Conservation (phyloP, 805 yeast species). For the Kodamaea jinghongensis region DNA sequence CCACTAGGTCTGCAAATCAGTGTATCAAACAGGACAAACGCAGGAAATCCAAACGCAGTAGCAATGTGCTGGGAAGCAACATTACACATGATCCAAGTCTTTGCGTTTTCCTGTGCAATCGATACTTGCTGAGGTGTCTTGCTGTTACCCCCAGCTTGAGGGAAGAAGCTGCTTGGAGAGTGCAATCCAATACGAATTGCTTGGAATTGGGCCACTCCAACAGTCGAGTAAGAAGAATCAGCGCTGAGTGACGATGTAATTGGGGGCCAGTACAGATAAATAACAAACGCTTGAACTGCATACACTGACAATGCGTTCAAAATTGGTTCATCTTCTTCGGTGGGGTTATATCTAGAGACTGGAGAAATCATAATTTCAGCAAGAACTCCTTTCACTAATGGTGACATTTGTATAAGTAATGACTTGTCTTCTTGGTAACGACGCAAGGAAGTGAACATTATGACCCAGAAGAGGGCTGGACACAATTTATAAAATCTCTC, state of each 20-base stretch:
- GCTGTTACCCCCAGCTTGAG: not conserved
- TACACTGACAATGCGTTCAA: constrained; percentile 88
- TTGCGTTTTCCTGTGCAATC: constrained; percentile 69
- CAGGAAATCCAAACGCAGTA: constrained; percentile 91
- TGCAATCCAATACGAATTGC: constrained; percentile 92
- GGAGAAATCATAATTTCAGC: constrained; percentile 91
- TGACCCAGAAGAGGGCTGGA: constrained; percentile 92
- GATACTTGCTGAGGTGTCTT: constrained; percentile 31
- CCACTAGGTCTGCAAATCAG: constrained; percentile 28
- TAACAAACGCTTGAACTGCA: constrained; percentile 87
- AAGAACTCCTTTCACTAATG: constrained; percentile 67
- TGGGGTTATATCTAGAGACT: constrained; percentile 77
- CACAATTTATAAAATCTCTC: constrained; percentile 75
- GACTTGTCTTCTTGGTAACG: constrained; percentile 31
- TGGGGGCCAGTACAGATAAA: constrained; percentile 95
- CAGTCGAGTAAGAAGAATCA: constrained; percentile 93
- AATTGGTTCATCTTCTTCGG: constrained; percentile 76
- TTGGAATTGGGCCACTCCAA: constrained; percentile 89
- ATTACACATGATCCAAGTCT: constrained; percentile 94
- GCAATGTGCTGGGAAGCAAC: constrained; percentile 88
- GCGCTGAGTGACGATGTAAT: constrained; percentile 91
- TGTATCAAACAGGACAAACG: constrained; percentile 81
- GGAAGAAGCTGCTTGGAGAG: constrained; percentile 39
- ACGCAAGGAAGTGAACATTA: constrained; percentile 80
- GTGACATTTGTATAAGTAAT: constrained; percentile 62